Evolutionary conservation across 2,329 filamentous ascomycete genomes (phyloP).

Genomic region (Alternaria sp.): DNA sequence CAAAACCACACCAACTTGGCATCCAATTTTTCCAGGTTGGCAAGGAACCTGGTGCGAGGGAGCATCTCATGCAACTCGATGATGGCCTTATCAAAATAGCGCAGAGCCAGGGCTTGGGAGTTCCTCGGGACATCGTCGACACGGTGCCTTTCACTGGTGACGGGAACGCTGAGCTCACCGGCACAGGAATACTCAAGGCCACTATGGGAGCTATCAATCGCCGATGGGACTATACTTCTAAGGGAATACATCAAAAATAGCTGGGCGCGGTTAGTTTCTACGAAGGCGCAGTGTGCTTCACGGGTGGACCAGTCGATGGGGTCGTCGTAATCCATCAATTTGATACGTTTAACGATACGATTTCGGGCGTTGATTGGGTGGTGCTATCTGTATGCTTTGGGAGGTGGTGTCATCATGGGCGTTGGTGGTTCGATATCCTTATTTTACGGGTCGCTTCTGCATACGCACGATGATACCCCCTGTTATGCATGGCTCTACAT

Average conservation of each 20-base stretch:
- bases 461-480: background rate
- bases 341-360: background rate
- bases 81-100: conserved; percentile 67
- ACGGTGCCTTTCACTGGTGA: conserved; percentile 75
- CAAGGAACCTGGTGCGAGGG: conserved; percentile 67
- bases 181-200: conserved; percentile 74
- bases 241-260: conserved; percentile 37
- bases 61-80: conserved; percentile 74
- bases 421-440: background rate
- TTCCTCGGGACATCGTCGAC: conserved; percentile 86
- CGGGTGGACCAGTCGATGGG: background rate
- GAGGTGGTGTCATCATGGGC: background rate
- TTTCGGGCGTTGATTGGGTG: background rate
- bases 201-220: conserved; percentile 79
- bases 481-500: background rate
- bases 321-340: background rate
- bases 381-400: background rate
- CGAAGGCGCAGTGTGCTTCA: background rate
- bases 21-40: conserved; percentile 98
- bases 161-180: conserved; percentile 63
- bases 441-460: background rate
- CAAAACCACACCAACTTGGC: conserved; percentile 81
- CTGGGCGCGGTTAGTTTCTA: background rate
- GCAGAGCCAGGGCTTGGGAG: conserved; percentile 53
- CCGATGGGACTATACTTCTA: conserved; percentile 61